Conservation (phyloP, 2,329 filamentous ascomycete genomes). For the Fonsecaea erecta region DNA sequence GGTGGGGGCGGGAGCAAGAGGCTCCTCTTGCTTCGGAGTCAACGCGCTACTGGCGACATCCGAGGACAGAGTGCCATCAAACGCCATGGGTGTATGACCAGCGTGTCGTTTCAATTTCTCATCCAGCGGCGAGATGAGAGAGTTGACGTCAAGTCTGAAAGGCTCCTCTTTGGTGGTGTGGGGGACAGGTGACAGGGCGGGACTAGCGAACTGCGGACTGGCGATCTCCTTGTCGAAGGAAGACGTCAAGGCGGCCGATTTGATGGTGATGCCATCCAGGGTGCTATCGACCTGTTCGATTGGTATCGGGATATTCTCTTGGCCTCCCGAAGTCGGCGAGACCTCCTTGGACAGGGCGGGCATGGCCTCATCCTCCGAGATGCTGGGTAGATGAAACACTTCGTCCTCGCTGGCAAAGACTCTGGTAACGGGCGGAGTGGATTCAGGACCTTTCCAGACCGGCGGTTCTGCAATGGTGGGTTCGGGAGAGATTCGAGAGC, state of each 20-base stretch:
- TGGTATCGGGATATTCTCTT: constrained; percentile 43
- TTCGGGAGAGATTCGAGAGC: constrained; percentile 24
- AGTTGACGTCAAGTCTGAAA: constrained; percentile 36
- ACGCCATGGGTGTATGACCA: constrained; percentile 52
- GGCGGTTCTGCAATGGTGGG: constrained; percentile 36
- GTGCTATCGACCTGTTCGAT: constrained; percentile 53
- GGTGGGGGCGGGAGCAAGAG: constrained; percentile 43
- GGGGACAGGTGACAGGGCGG: constrained; percentile 37
- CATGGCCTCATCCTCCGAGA: constrained; percentile 43
- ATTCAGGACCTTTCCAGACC: constrained; percentile 52
- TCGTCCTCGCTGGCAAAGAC: constrained; percentile 48
- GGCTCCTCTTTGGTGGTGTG: constrained; percentile 37
- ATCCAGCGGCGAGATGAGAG: constrained; percentile 45
- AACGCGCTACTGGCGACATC: constrained; percentile 34
- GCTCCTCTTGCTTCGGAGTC: constrained; percentile 41
- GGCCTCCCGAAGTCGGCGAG: constrained; percentile 39
- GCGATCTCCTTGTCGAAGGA: constrained; percentile 51
- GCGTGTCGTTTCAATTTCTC: constrained; percentile 49
- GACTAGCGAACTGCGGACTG: constrained; percentile 47
- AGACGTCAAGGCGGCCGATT: constrained; percentile 51
- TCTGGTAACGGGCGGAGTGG: constrained; percentile 47
- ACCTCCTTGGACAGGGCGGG: constrained; percentile 44
- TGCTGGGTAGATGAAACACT: constrained; percentile 38
- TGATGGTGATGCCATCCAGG: constrained; percentile 54
- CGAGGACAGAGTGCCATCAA: constrained; percentile 44